phyloP scores from a whole-genome alignment of 805 yeast species.

The Dipodascus geniculatus region DNA sequence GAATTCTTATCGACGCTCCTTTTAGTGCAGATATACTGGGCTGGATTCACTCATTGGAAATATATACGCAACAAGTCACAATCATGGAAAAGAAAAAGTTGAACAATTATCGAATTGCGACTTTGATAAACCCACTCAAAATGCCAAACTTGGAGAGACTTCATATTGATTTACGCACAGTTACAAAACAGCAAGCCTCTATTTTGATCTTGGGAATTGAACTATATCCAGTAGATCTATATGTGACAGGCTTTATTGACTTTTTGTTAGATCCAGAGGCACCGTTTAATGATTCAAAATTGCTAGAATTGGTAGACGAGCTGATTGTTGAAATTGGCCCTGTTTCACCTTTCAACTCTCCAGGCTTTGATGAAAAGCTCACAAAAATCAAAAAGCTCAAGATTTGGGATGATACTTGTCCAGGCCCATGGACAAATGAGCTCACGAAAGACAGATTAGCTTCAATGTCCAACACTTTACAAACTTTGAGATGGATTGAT shows the following conservation, averaged over 20 bases:
- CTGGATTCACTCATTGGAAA: background rate
- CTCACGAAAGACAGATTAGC: background rate
- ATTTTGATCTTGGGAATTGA: background rate
- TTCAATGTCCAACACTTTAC: slow-evolving; percentile 1
- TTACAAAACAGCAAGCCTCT: background rate
- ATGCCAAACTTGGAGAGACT: background rate
- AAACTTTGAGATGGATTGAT: background rate
- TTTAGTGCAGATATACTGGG: background rate
- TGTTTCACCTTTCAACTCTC: background rate
- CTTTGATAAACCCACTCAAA: background rate
- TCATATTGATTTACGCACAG: background rate
- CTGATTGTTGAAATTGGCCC: background rate
- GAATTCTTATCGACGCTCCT: background rate
- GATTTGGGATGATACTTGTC: background rate
- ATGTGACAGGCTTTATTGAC: background rate
- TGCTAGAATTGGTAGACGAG: background rate
- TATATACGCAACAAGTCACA: background rate
- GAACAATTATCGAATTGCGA: background rate
- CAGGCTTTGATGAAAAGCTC: slow-evolving; percentile 1
- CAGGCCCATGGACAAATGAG: background rate
- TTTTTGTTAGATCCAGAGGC: background rate
- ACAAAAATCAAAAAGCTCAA: background rate
- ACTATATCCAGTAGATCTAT: background rate
- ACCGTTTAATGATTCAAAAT: background rate
- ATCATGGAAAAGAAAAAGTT: background rate